phyloP scores from a whole-genome alignment of 495 filamentous ascomycete species.

The Lasiosphaeria miniovina region DNA sequence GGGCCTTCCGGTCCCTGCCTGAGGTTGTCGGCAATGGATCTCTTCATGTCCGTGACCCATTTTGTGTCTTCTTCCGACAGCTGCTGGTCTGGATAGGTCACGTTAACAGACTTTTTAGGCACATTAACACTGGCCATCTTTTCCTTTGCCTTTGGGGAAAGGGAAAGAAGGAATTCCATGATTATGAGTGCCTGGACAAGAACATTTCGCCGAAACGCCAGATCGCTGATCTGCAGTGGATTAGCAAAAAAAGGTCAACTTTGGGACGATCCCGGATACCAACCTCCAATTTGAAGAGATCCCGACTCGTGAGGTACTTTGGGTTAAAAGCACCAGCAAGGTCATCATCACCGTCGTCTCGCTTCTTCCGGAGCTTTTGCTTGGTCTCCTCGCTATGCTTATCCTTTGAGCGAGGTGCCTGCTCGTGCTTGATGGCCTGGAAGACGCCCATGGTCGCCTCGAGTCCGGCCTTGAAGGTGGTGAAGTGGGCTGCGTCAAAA shows the following conservation, averaged over 20 bases:
- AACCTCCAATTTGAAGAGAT: constrained; percentile 94
- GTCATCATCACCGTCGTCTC: constrained; percentile 55
- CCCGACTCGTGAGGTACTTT: constrained; percentile 91
- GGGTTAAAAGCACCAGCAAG: constrained; percentile 83
- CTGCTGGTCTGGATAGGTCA: constrained; percentile 71
- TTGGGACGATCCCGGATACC: constrained; percentile 13
- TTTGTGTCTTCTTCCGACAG: constrained; percentile 78
- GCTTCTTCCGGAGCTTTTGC: constrained; percentile 70
- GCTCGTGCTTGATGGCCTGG: constrained; percentile 70
- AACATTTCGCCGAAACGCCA: constrained; percentile 89
- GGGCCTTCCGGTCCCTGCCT: constrained; percentile 70
- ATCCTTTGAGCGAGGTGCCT: constrained; percentile 32
- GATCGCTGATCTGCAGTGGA: constrained; percentile 69
- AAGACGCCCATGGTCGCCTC: constrained; percentile 78
- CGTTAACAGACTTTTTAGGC: constrained; percentile 66
- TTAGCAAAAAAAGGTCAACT: constrained; percentile 15
- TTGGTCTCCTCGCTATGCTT: constrained; percentile 59
- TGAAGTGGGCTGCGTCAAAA: constrained; percentile 67
- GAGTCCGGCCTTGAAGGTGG: constrained; percentile 73
- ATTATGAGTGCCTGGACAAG: constrained; percentile 92
- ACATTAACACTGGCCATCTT: constrained; percentile 63
- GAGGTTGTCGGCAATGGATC: constrained; percentile 73
- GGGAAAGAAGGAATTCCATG: constrained; percentile 85
- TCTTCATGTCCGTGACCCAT: constrained; percentile 75
- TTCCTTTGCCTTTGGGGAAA: constrained; percentile 77